Evolutionary conservation across 495 filamentous ascomycete species (phyloP).

Genomic region (Astrothelium macrocarpum): DNA sequence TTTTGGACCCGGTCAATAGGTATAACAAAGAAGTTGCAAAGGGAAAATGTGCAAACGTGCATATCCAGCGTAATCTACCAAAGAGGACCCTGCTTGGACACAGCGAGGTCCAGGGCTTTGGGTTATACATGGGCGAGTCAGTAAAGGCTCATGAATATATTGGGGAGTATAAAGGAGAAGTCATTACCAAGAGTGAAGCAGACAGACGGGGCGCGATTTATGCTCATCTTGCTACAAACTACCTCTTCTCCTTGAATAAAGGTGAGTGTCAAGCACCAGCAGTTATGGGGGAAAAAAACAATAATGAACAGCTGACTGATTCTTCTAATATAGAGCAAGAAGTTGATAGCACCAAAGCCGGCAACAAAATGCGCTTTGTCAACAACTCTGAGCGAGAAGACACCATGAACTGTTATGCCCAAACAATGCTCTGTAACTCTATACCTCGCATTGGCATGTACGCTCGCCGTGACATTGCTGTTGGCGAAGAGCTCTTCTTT

Average conservation of each 20-base stretch:
- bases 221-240: constrained; percentile 49
- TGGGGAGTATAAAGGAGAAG: constrained; percentile 65
- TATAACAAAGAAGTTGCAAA: constrained; percentile 42
- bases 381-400: constrained; percentile 48
- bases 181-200: constrained; percentile 53
- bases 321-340: constrained; percentile 33
- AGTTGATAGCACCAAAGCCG: constrained; percentile 38
- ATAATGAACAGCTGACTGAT: neutral
- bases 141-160: constrained; percentile 51
- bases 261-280: constrained; percentile 25
- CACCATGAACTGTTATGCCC: constrained; percentile 44
- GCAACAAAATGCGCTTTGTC: constrained; percentile 55
- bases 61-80: constrained; percentile 50
- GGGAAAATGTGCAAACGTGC: constrained; percentile 51
- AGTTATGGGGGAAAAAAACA: too few species aligned
- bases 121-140: constrained; percentile 54
- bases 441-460: constrained; percentile 60
- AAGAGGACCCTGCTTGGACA: constrained; percentile 53
- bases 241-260: constrained; percentile 56
- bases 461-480: constrained; percentile 47
- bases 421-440: constrained; percentile 53
- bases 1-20: constrained; percentile 50
- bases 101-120: constrained; percentile 53
- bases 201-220: constrained; percentile 58
- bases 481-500: constrained; percentile 63